Evolutionary conservation across 768 basidiomycete species (phyloP), one percentile per base, ranked within the genome.

Genomic region (Zangia roseola): DNA sequence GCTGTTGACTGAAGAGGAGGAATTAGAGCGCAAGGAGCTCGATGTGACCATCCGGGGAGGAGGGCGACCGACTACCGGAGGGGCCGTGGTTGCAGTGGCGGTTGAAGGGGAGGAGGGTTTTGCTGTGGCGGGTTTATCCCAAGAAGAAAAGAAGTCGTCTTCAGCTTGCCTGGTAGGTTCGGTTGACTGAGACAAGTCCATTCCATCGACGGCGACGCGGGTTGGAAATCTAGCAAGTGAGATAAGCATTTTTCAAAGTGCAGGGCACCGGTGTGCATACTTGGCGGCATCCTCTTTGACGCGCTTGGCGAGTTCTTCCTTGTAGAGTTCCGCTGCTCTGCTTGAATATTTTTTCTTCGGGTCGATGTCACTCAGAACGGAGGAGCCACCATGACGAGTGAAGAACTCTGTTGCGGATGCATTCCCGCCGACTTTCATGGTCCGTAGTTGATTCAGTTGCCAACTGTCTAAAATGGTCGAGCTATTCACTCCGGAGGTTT

Each of bases 341-440:
- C 84, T 84, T 2, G 88, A 80, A 69, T 99, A 99, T 63, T 94
- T 91, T 63, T 88, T 90, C 76, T 94, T 91, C 14, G 83, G 76
- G 67, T 95, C 91, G 0, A 82, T 69, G 59, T 88, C 86, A 38
- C 62, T 78, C 25, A 94, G 71, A 17, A 94, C 70, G 5, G 81
- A 75, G 3, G 81, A 58, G 10, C 89, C 89, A 5, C 94, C 92
- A 55, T 94, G 87, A 59, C 90, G 91, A 17, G 78, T 84, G 67
- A 95, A 94, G 71, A 94, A 99, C 4, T 94, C 93, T 5, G 77
- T 79, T 4, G 91, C 90, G 17, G 86, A 81, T 10, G 80, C 77
- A 69, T 99, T 99, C 1, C 97, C 97, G 35, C 92, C 95, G 33
- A 91, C 82, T 74, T 98, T 98, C 91, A 99, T 94, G 2, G 83